These are phyloP conservation scores for Erysimum cheiri DNA, from an alignment of 441 rosid genomes.

Conservation along the genomic window DNA sequence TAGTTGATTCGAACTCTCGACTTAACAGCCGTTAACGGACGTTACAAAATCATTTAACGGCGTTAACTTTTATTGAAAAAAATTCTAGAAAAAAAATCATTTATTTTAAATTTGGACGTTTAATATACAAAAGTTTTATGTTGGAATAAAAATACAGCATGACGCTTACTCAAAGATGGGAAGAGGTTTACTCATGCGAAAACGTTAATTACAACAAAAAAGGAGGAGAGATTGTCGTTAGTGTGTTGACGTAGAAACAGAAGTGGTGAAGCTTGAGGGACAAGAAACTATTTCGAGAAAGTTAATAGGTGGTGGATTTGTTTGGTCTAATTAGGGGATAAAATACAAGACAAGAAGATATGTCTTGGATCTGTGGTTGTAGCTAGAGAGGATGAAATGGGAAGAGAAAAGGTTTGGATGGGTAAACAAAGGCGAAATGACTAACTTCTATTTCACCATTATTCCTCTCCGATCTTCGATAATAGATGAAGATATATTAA, in stretches of 20 bases:
- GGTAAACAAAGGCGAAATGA: slow-evolving; percentile 23
- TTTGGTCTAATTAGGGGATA: slow-evolving; percentile 44
- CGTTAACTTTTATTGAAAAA: no score
- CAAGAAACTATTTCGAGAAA: neutral
- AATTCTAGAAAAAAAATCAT: no score
- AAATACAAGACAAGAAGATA: slow-evolving; percentile 31
- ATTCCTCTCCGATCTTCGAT: no score
- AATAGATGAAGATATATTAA: no score
- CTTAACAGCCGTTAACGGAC: no score
- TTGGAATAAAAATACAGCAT: no score
- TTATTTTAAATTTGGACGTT: no score
- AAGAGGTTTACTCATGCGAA: slow-evolving; percentile 42
- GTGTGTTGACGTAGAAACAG: slow-evolving; percentile 43
- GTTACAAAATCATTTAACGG: no score
- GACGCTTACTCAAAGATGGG: slow-evolving; percentile 64
- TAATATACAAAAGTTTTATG: no score
- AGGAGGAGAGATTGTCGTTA: slow-evolving; percentile 34
- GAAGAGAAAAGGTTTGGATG: slow-evolving; percentile 54
- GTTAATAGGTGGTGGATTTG: slow-evolving; percentile 40
- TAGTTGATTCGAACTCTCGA: no score
- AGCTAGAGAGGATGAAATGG: slow-evolving; percentile 68
- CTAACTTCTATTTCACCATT: no score
- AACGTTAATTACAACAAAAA: slow-evolving; percentile 13
- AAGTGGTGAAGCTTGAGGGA: slow-evolving; percentile 44
- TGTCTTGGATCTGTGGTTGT: slow-evolving; percentile 52